These are phyloP conservation scores for Arachnopeziza araneosa DNA, from an alignment of 2,329 filamentous ascomycete genomes.

Conservation along the genomic window DNA sequence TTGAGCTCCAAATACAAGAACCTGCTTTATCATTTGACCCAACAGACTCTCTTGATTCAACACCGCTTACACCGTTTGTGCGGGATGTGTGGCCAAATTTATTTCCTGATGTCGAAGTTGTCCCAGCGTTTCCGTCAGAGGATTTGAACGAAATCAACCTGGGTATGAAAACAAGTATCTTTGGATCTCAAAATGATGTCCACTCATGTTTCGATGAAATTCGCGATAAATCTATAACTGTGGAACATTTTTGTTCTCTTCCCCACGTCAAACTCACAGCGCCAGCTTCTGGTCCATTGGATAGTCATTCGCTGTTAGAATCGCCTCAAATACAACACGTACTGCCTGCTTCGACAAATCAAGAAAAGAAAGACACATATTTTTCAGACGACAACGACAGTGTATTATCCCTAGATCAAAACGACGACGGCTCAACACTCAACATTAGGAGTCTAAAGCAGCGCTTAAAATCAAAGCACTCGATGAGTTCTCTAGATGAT, in stretches of 20 bases:
- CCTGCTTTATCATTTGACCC: neutral
- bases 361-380: neutral
- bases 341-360: neutral
- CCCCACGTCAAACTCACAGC: neutral
- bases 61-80: neutral
- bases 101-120: neutral
- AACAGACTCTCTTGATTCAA: neutral
- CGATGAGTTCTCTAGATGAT: conserved; percentile 4
- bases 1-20: neutral
- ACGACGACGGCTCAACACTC: neutral
- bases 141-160: neutral
- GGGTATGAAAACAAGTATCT: neutral
- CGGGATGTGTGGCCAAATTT: neutral
- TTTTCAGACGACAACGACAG: neutral
- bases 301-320: neutral
- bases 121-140: neutral
- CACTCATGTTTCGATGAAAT: neutral
- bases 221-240: neutral
- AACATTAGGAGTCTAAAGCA: conserved; percentile 6
- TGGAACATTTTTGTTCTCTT: neutral
- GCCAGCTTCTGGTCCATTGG: neutral
- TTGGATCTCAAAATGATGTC: neutral
- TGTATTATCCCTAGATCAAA: neutral
- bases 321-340: neutral
- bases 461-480: conserved; percentile 7